These are phyloP conservation scores for Epichloe sibirici DNA, from an alignment of 2,329 filamentous ascomycete species.

Conservation along the genomic window DNA sequence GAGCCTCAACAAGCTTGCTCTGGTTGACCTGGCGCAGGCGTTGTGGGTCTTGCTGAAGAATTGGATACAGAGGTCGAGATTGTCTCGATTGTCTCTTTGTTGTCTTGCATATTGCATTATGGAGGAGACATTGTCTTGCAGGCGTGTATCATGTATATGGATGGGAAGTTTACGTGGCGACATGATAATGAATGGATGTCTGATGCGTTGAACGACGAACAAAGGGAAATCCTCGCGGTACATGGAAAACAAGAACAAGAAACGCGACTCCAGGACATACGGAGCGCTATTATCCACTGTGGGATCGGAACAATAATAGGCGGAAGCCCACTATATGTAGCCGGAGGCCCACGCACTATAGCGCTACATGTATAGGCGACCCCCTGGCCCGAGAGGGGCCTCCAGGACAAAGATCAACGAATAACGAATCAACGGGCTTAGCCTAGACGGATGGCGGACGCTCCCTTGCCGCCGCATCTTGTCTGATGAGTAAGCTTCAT, in stretches of 20 bases:
- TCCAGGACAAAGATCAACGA: no score
- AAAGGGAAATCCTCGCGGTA: slow-evolving; percentile 14
- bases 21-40: neutral
- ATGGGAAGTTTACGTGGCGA: neutral
- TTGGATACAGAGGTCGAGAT: neutral
- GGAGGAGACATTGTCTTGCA: neutral
- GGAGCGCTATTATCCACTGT: no score
- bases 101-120: neutral
- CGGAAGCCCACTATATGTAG: no score
- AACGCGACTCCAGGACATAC: no score
- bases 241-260: slow-evolving; percentile 11
- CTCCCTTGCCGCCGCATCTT: no score
- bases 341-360: no score
- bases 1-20: neutral
- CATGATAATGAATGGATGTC: neutral
- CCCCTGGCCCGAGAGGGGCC: no score
- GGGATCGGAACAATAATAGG: no score
- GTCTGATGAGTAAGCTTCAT: no score
- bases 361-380: no score
- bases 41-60: neutral
- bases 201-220: neutral
- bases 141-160: neutral
- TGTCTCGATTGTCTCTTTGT: neutral
- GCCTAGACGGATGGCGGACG: no score
- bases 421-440: no score